phyloP scores from a whole-genome alignment of 768 basidiomycete genomes.

The Leccinum incarnatum region DNA sequence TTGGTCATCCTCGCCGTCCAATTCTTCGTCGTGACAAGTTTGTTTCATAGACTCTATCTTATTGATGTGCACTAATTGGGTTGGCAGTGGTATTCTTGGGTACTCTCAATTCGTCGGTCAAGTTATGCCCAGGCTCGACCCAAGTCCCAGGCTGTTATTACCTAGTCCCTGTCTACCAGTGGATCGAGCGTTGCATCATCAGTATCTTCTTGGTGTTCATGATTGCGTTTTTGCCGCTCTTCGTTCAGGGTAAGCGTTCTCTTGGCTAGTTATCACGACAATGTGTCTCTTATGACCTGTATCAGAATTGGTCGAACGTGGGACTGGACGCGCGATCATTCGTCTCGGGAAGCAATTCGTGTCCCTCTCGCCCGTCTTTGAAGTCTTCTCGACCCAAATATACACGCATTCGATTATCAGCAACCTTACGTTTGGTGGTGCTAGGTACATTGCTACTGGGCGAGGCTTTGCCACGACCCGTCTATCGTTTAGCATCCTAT shows the following conservation, averaged over 20 bases:
- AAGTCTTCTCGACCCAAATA: constrained; percentile 98
- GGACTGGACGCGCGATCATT: constrained; percentile 85
- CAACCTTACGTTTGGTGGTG: constrained; percentile 96
- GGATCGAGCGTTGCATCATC: constrained; percentile 96
- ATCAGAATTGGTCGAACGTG: constrained; percentile 91
- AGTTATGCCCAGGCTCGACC: constrained; percentile 75
- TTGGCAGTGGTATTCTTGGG: constrained; percentile 88
- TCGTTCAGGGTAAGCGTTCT: constrained; percentile 76
- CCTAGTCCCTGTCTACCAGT: constrained; percentile 86
- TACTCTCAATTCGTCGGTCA: constrained; percentile 79
- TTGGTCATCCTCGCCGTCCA: constrained; percentile 96
- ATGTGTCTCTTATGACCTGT: constrained; percentile 2
- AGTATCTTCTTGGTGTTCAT: constrained; percentile 98
- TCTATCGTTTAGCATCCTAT: constrained; percentile 91
- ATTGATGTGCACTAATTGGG: constrained; percentile 14
- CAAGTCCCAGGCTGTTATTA: constrained; percentile 88
- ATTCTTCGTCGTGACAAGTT: constrained; percentile 88
- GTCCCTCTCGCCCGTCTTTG: constrained; percentile 93
- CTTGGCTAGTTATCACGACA: constrained; percentile 12
- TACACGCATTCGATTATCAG: constrained; percentile 96
- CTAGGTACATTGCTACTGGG: constrained; percentile 97
- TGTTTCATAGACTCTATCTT: constrained; percentile 32
- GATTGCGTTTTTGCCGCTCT: constrained; percentile 92
- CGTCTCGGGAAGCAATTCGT: constrained; percentile 93
- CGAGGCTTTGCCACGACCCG: constrained; percentile 98